Evolutionary conservation across 164 flowering plant species (phyloP), one percentile per base, ranked within the genome.

Genomic region (Aristolochia californica): DNA sequence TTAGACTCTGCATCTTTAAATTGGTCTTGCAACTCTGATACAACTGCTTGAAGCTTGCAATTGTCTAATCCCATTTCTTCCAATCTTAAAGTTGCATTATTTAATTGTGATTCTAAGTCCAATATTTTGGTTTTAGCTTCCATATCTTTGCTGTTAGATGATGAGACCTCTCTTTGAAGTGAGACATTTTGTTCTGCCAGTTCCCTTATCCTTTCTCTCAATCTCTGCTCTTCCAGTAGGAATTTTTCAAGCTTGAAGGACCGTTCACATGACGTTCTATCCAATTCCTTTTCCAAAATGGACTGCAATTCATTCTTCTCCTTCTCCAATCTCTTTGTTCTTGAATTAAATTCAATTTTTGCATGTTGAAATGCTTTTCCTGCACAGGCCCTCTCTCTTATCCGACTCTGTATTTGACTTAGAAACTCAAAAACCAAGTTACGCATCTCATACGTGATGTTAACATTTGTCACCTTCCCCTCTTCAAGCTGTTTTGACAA

Each of bases 171-270:
- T 68, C 87, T 84, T 69, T 90, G 99, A 44, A 90, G 80, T 2
- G 85, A 78, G 47, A 90, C 97, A 74, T 90, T 90, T 53, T 85
- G 95, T 75, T 94, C 97, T 44, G 97, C 97, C 9, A 94, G 83
- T 67, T 94, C 96, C 68, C 93, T 75, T 43, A 88, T 87, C 53
- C 99, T 81, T 50, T 90, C 91, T 18, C 97, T 81, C 24, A 94
- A 86, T 74, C 91, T 85, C 63, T 83, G 78, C 69, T 94, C 99
- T 74, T 94, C 97, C 22, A 61, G 40, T 56, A 81, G 86, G 66
- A 66, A 85, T 55, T 80, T 90, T 62, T 86, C 93, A 55, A 87
- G 82, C 78, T 87, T 87, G n/a, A 57, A 66, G 22, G 95, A 80
- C 96, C 99, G 85, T 44, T 94, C 95, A 62, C 60, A 74, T 7